These are phyloP conservation scores for Bruguiera hainesii DNA, from an alignment of 441 rosid genomes.

Conservation along the genomic window DNA sequence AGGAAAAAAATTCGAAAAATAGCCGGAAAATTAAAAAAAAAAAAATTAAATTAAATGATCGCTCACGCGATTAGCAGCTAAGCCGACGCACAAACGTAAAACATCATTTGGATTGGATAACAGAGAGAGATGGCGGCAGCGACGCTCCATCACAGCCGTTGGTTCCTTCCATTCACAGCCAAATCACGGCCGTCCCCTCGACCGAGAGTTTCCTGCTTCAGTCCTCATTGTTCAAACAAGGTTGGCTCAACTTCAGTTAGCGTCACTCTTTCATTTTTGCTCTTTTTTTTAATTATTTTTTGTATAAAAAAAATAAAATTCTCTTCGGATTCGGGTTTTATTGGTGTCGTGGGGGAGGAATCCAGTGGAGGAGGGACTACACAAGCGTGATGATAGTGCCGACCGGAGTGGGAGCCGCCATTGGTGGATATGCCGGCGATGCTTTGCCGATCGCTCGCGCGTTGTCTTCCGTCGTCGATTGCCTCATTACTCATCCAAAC, in stretches of 20 bases:
- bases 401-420: conserved; percentile 60
- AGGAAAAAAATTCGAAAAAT: too few species aligned
- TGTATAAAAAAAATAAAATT: too few species aligned
- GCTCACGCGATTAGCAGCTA: too few species aligned
- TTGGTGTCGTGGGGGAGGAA: neutral
- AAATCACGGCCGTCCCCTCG: conserved; percentile 18
- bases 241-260: conserved; percentile 13
- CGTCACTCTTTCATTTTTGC: neutral
- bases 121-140: conserved; percentile 20
- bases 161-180: conserved; percentile 13
- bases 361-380: conserved; percentile 50
- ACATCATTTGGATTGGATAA: too few species aligned
- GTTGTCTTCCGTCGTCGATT: conserved; percentile 56
- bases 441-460: conserved; percentile 58
- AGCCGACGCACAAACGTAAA: too few species aligned
- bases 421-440: conserved; percentile 70
- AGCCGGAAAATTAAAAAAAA: too few species aligned
- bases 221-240: conserved; percentile 26
- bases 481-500: conserved; percentile 62
- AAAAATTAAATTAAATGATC: too few species aligned
- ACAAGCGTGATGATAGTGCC: conserved; percentile 65
- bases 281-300: too few species aligned
- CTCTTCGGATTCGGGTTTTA: too few species aligned
- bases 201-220: conserved; percentile 22
- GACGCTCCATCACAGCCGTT: conserved; percentile 18